Percentiles rank a stretch among this genome's conserved stretches.
phyloP scores from a whole-genome alignment of 2,329 filamentous ascomycete genomes.

The Xylariales sp. region DNA sequence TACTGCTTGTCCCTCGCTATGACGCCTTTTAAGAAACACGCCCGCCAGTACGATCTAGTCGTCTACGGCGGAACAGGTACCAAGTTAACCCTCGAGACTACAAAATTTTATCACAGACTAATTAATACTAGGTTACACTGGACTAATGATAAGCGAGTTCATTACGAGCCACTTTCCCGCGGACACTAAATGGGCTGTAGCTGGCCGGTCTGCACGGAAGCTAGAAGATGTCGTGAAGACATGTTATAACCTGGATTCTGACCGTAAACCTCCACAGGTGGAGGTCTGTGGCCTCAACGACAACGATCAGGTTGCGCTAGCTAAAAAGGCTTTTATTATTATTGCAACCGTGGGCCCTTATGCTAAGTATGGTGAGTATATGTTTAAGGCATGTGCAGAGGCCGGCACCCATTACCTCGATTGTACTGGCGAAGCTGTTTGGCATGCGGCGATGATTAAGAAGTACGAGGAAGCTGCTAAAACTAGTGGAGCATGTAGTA shows the following conservation, averaged over 20 bases:
- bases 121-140: conserved; percentile 47
- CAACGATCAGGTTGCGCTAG: conserved; percentile 59
- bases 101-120: conserved; percentile 6
- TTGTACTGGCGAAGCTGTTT: conserved; percentile 70
- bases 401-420: conserved; percentile 74
- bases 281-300: conserved; percentile 64
- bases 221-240: conserved; percentile 75
- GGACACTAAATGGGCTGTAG: conserved; percentile 49
- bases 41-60: conserved; percentile 67
- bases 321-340: conserved; percentile 66
- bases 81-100: background rate
- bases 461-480: conserved; percentile 67
- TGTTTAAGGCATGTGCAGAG: conserved; percentile 71
- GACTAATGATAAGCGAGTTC: conserved; percentile 49
- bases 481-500: conserved; percentile 61
- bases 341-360: conserved; percentile 72
- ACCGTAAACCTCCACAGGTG: conserved; percentile 66
- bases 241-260: conserved; percentile 73
- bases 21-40: conserved; percentile 63
- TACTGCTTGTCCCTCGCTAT: conserved; percentile 6
- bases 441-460: conserved; percentile 68
- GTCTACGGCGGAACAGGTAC: conserved; percentile 69
- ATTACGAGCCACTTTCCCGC: conserved; percentile 48
- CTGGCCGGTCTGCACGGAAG: conserved; percentile 58
- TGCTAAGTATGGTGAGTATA: conserved; percentile 65